Percentiles rank a stretch among this genome's conserved stretches.
phyloP scores from a whole-genome alignment of 768 basidiomycete species.

The Psilocybe cyanescens region DNA sequence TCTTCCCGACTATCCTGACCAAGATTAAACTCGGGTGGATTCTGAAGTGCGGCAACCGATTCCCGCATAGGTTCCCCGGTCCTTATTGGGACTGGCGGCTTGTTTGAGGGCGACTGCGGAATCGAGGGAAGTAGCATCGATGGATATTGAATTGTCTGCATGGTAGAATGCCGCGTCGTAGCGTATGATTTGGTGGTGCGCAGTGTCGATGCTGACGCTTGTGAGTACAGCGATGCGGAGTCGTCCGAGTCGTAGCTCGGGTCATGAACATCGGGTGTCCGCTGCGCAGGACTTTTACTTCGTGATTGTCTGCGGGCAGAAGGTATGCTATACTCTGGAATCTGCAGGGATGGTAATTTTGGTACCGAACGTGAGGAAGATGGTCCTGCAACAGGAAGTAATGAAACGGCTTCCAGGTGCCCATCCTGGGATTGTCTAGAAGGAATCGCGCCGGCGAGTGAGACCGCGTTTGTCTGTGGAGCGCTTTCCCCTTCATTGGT shows the following conservation, averaged over 20 bases:
- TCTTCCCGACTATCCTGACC: not conserved
- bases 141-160: not conserved
- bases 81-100: not conserved
- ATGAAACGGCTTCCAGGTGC: not conserved
- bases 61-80: not conserved
- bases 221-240: constrained; percentile 25
- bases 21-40: not conserved
- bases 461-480: not conserved
- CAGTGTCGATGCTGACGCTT: constrained; percentile 20
- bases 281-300: not conserved
- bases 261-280: not conserved
- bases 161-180: not conserved
- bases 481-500: not conserved
- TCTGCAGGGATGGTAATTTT: not conserved
- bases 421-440: not conserved
- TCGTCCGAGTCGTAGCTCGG: constrained; percentile 16
- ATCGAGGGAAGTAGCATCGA: constrained; percentile 6
- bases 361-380: not conserved
- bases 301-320: not conserved
- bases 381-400: not conserved
- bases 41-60: not conserved
- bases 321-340: not conserved
- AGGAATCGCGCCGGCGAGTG: not conserved
- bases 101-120: constrained; percentile 11
- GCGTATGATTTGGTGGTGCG: not conserved